These are phyloP conservation scores for Ulvella scutata DNA, from an alignment of 139 green algal species.

Conservation along the genomic window DNA sequence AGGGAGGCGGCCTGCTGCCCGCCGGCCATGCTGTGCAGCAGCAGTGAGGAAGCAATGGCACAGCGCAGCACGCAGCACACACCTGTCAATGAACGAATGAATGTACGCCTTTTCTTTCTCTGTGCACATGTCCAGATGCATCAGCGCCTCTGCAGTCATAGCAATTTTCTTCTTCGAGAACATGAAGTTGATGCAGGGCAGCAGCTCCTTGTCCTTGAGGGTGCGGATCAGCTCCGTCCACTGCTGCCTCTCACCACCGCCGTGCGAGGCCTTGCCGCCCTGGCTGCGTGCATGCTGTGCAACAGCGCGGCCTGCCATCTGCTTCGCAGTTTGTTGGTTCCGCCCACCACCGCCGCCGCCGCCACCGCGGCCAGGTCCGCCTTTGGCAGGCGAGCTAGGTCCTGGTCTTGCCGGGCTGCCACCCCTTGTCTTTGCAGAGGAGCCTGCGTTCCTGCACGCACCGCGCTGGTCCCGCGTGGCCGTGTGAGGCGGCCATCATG, in stretches of 20 bases:
- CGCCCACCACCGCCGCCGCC: conserved; percentile 16
- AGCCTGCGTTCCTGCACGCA: too few relatives aligned
- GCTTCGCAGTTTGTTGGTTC: not conserved
- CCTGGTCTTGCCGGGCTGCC: too few relatives aligned
- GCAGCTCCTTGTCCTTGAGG: conserved; percentile 49
- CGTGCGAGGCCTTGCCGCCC: not conserved
- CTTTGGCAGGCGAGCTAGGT: conserved; percentile 5
- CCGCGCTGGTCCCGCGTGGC: too few relatives aligned
- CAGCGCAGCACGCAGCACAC: too few relatives aligned
- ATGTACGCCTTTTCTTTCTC: conserved; percentile 57
- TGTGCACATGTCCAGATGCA: conserved; percentile 53
- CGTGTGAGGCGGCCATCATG: too few relatives aligned
- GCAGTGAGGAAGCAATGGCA: too few relatives aligned
- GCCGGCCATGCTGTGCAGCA: too few relatives aligned
- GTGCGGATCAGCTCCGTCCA: conserved; percentile 43
- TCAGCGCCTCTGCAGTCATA: conserved; percentile 18
- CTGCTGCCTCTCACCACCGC: conserved; percentile 37
- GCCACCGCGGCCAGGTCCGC: not conserved
- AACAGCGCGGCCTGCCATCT: not conserved
- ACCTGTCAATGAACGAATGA: conserved; percentile 45
- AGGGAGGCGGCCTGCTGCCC: too few relatives aligned
- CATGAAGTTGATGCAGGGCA: conserved; percentile 72
- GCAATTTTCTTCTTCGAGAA: conserved; percentile 68
- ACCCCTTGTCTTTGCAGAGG: too few relatives aligned
- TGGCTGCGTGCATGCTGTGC: not conserved